Base-by-base conservation (phyloP, 148 eudicot species). In the Pharnaceum exiguum region DNA sequence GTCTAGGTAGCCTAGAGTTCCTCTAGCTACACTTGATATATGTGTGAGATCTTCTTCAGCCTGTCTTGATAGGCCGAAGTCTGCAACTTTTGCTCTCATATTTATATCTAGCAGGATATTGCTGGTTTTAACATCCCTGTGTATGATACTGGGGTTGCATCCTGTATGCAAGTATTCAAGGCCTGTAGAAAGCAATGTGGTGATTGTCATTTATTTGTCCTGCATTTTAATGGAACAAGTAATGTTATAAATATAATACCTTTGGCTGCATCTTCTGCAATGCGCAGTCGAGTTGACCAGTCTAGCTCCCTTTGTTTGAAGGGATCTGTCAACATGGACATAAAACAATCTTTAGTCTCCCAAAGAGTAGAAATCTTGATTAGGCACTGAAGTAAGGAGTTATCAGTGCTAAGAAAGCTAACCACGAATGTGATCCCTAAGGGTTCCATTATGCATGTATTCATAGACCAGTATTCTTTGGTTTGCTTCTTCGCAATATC, bases 251-350 rank as follows among this genome's bases (percentile, higher is more conserved):
- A 48, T 16, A 5, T 10, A 32, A 60, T 45, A 91, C 99, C 99
- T 89, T 93, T 93, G 26, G 96, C 96, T 59, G 99, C 86, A 80
- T 93, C 99, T 80, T 88, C 91, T 57, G 99, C 99, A 35, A 93
- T 83, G 16, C 60, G 65, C 62, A 93, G 83, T 39, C 99, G 99
- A 63, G 91, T 77, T 56, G 73, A 76, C 99, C 99, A 93, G 69
- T 86, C 79, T 59, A 93, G 72, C 49, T 80, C 72, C 70, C 76
- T 78, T 55, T 73, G 77, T 55, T 75, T 79, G 55, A 59, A 23
- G 13, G 87, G 62, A 75, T 75, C 97, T 90, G 87, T 69, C 26
- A 59, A 33, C 15, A 19, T 62, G 29, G 40, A 55, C 16, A 36
- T 43, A 55, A 53, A 24, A 39, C 16, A 30, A 59, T 37, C 23